Conservation (phyloP, 495 filamentous ascomycete species). For the Xylaria intraflava region DNA sequence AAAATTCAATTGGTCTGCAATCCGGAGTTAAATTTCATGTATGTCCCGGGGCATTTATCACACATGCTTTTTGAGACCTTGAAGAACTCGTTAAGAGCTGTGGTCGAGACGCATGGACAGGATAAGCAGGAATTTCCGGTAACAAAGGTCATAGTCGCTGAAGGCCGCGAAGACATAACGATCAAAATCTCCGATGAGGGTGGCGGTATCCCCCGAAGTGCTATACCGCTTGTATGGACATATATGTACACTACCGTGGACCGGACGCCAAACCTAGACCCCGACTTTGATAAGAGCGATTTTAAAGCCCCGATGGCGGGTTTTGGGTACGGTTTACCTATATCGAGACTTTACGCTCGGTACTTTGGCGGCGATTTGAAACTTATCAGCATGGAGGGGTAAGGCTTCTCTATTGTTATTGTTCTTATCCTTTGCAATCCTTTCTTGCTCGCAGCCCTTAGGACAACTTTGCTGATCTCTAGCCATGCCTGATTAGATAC, state of each 20-base stretch:
- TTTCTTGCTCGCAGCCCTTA: background rate
- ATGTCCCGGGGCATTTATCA: slow-evolving; percentile 92
- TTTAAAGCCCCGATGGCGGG: slow-evolving; percentile 99
- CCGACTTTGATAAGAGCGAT: slow-evolving; percentile 97
- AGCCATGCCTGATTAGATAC: slow-evolving; percentile 52
- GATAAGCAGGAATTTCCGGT: slow-evolving; percentile 94
- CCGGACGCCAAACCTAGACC: slow-evolving; percentile 87
- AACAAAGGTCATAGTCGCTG: slow-evolving; percentile 93
- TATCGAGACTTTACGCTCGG: slow-evolving; percentile 85
- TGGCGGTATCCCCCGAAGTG: slow-evolving; percentile 83
- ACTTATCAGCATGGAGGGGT: slow-evolving; percentile 99
- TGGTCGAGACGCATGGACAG: slow-evolving; percentile 91
- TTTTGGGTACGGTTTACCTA: slow-evolving; percentile 93
- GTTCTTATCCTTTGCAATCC: background rate
- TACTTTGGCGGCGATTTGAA: slow-evolving; percentile 98
- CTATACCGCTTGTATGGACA: slow-evolving; percentile 96
- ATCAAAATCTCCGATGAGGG: slow-evolving; percentile 97
- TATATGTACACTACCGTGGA: slow-evolving; percentile 99
- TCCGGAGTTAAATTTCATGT: slow-evolving; percentile 94
- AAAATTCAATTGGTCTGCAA: slow-evolving; percentile 95
- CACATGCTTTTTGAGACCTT: slow-evolving; percentile 99
- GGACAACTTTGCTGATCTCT: slow-evolving; percentile 1
- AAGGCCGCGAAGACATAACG: slow-evolving; percentile 96
- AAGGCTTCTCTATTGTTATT: slow-evolving; percentile 31
- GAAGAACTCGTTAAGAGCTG: slow-evolving; percentile 94